These are phyloP conservation scores for Coniochaeta prunicola DNA, from an alignment of 2,329 filamentous ascomycete species.

Conservation along the genomic window DNA sequence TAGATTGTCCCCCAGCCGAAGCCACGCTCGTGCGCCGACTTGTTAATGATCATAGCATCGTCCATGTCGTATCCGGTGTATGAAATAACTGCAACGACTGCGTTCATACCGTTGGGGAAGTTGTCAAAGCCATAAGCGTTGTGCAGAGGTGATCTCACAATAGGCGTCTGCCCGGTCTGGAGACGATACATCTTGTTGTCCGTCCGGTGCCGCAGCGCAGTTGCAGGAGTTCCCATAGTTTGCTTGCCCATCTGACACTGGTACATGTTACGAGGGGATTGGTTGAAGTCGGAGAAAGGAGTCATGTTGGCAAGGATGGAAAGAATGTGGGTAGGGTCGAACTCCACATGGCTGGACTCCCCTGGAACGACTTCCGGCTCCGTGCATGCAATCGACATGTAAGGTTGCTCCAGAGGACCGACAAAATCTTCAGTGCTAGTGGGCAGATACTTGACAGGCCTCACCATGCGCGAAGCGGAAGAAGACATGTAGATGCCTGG, in stretches of 20 bases:
- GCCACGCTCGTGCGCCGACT: slow-evolving; percentile 89
- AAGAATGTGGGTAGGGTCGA: slow-evolving; percentile 90
- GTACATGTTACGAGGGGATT: slow-evolving; percentile 98
- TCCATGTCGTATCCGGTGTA: slow-evolving; percentile 99
- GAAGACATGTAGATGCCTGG: slow-evolving; percentile 94
- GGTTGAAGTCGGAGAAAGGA: slow-evolving; percentile 97
- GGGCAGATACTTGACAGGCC: slow-evolving; percentile 87
- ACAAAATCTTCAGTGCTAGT: slow-evolving; percentile 81
- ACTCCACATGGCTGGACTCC: slow-evolving; percentile 87
- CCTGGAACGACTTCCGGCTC: slow-evolving; percentile 82
- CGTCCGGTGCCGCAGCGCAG: slow-evolving; percentile 76
- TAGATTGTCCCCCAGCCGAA: slow-evolving; percentile 96
- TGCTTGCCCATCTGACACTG: slow-evolving; percentile 99
- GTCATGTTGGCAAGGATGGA: slow-evolving; percentile 99
- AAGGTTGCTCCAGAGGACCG: slow-evolving; percentile 91
- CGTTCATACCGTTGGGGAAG: slow-evolving; percentile 94
- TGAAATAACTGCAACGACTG: slow-evolving; percentile 93
- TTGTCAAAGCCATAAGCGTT: slow-evolving; percentile 97
- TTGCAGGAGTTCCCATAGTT: slow-evolving; percentile 94
- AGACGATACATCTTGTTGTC: slow-evolving; percentile 96
- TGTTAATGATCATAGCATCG: slow-evolving; percentile 99
- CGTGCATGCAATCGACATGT: slow-evolving; percentile 95
- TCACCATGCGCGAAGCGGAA: slow-evolving; percentile 75
- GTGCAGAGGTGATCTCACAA: slow-evolving; percentile 86
- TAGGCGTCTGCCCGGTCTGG: slow-evolving; percentile 91